Evolutionary conservation across 257 asterid species (phyloP).

Genomic region (Primulina tabacum): DNA sequence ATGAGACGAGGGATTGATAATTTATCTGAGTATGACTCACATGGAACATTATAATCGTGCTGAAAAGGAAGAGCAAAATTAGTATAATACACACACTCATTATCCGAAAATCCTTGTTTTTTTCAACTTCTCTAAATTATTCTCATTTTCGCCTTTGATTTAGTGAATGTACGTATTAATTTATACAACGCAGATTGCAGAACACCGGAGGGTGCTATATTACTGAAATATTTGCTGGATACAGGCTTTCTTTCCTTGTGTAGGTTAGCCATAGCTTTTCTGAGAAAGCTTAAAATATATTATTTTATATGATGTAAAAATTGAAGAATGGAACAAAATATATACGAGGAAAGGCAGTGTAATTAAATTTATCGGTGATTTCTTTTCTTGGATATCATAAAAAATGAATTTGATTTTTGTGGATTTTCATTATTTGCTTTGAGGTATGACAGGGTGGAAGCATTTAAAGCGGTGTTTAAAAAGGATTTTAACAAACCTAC

Average conservation of each 20-base stretch:
- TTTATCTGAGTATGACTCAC: neutral
- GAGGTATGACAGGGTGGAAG: neutral
- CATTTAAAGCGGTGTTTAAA: constrained; percentile 7
- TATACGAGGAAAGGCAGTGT: constrained; percentile 10
- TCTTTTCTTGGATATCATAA: constrained; percentile 4
- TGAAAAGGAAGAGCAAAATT: constrained; percentile 5
- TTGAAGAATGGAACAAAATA: constrained; percentile 11
- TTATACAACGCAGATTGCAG: neutral
- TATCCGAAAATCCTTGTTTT: neutral
- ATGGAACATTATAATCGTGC: neutral
- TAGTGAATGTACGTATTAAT: neutral
- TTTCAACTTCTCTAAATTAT: no score
- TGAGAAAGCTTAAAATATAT: neutral
- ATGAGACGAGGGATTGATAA: constrained; percentile 12
- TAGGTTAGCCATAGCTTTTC: neutral
- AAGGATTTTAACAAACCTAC: neutral
- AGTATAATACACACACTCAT: neutral
- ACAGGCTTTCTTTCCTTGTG: constrained; percentile 14
- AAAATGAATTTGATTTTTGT: neutral
- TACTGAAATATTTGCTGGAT: neutral
- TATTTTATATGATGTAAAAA: constrained; percentile 16
- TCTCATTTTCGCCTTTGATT: no score
- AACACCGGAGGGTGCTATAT: neutral
- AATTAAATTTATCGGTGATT: constrained; percentile 9
- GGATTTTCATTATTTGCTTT: neutral